A percentile compares a stretch with the other conserved stretches of the same genome.
phyloP scores from a whole-genome alignment of 2,329 filamentous ascomycete genomes.

The Ceratocystis alfenasii region DNA sequence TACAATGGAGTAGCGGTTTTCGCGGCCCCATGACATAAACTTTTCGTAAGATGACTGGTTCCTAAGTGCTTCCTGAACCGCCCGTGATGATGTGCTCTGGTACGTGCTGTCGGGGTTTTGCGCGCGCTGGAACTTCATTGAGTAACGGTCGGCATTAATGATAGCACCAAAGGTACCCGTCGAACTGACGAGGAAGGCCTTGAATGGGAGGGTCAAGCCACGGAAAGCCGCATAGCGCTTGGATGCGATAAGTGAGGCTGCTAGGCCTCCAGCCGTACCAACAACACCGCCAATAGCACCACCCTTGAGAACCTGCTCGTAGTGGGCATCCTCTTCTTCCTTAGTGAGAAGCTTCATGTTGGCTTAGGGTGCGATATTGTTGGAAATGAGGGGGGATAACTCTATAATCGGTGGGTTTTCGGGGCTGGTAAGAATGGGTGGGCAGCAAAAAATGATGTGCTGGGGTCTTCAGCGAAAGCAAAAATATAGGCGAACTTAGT shows the following conservation, averaged over 20 bases:
- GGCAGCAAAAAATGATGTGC: no score
- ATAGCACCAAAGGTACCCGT: conserved; percentile 76
- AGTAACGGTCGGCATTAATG: conserved; percentile 66
- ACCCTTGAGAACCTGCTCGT: conserved; percentile 66
- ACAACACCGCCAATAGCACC: conserved; percentile 59
- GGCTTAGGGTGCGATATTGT: conserved; percentile 20
- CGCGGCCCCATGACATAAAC: conserved; percentile 58
- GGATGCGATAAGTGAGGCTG: conserved; percentile 55
- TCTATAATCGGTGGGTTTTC: not conserved
- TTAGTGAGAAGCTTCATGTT: conserved; percentile 91
- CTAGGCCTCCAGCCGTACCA: conserved; percentile 55
- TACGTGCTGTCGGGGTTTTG: conserved; percentile 58
- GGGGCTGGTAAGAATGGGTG: no score
- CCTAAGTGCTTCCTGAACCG: conserved; percentile 42
- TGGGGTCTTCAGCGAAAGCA: no score
- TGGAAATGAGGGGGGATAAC: not conserved
- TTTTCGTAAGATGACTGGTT: conserved; percentile 47
- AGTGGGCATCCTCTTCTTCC: conserved; percentile 83
- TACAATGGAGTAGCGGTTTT: conserved; percentile 80
- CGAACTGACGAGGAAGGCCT: conserved; percentile 77
- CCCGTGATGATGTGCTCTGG: conserved; percentile 49
- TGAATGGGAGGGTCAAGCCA: conserved; percentile 75
- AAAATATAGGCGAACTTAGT: no score
- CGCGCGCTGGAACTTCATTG: conserved; percentile 51
- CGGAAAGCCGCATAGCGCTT: conserved; percentile 67